These are phyloP conservation scores for Penicillium paneum DNA, from an alignment of 2,329 filamentous ascomycete genomes.

Conservation along the genomic window DNA sequence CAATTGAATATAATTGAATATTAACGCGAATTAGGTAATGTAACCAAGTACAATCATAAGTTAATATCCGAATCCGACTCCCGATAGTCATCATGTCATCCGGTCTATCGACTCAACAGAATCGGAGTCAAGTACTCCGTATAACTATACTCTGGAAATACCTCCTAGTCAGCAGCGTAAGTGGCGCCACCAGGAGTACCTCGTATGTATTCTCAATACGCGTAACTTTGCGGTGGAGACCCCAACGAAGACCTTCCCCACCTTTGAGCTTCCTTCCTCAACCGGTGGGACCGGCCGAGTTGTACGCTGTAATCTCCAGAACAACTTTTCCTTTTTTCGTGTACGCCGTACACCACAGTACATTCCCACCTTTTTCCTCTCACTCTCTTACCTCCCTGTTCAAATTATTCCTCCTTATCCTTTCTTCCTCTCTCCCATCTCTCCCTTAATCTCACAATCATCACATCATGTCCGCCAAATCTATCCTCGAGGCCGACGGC, in stretches of 20 bases:
- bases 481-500: slow-evolving; percentile 97
- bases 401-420: slow-evolving; percentile 26
- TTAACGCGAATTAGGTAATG: no score
- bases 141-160: no score
- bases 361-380: slow-evolving; percentile 17
- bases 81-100: neutral
- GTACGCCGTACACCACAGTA: slow-evolving; percentile 24
- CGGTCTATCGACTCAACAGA: slow-evolving; percentile 11
- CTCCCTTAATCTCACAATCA: neutral
- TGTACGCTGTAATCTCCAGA: slow-evolving; percentile 30
- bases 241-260: slow-evolving; percentile 16
- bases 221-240: neutral
- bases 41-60: no score
- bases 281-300: slow-evolving; percentile 22
- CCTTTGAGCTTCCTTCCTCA: slow-evolving; percentile 16
- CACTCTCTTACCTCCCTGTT: slow-evolving; percentile 10
- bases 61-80: neutral
- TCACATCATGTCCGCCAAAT: slow-evolving; percentile 83
- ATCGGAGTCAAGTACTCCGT: no score
- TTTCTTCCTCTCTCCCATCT: slow-evolving; percentile 10
- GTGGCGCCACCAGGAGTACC: neutral
- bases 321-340: slow-evolving; percentile 23
- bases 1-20: no score
- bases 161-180: neutral
- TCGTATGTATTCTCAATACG: neutral